Evolutionary conservation across 495 filamentous ascomycete genomes (phyloP), one percentile per base, ranked within the genome.

Genomic region (Hypoxylon fragiforme): DNA sequence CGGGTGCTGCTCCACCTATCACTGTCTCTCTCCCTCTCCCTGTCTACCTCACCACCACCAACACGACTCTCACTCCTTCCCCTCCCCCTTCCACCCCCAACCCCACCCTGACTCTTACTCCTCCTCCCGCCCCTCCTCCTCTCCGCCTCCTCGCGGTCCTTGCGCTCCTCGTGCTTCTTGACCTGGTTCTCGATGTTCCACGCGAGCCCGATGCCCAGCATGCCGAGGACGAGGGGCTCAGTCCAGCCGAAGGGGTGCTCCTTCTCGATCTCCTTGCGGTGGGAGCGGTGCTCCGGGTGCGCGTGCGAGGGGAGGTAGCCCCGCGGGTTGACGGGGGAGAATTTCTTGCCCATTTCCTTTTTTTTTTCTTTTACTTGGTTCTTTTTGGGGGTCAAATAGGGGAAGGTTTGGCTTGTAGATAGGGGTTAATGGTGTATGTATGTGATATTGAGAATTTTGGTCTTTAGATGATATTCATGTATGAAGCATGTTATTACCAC

Each of bases 111-210:
- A n/a, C 7, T 52, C 43, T 3, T 51, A 46, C 11, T 42, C 24
- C 2, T 58, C 48, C 12, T 43, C 18, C 1, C 28, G 28, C 6
- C 49, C 47, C 12, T 50, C 51, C 3, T 28, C 24, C 4, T 4
- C 24, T 28, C 4, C 24, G 4, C 4, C 24, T 35, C 57, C 7
- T 65, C 64, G 9, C 45, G 50, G 2, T 59, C 62, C 30, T 62
- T 61, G 13, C 48, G 43, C 47, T 67, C 57, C n/a, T 65, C 65
- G 21, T 20, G 51, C 40, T 65, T 60, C 21, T 39, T 43, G 1
- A 65, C 65, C 19, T 67, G 65, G 44, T 67, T 60, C 34, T 67
- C 62, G 42, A 67, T 63, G 36, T 67, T 49, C 62, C 62, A 67
- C 19, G 51, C 62, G 3, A 65, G 57, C 3, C 58, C 57, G 18